Evolutionary conservation across 2,329 filamentous ascomycete genomes (phyloP), one percentile per base, ranked within the genome.

Genomic region (Fusarium temperatum): DNA sequence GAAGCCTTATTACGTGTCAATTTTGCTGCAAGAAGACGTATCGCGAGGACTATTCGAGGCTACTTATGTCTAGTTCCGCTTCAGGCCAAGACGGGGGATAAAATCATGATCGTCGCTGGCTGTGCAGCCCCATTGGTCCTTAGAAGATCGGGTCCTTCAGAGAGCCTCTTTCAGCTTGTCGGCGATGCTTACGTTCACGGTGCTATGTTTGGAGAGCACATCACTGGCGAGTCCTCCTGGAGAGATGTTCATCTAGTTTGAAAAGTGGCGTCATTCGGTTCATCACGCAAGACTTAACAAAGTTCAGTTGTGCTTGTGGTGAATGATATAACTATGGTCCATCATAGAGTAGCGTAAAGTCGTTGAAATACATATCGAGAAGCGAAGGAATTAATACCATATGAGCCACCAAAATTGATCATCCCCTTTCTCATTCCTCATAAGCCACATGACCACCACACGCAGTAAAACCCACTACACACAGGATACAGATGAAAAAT

Each of bases 1-100:
- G 70, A 77, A 22, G 61, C 69, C 47, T 54, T 73, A 45, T 38
- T 74, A 47, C 66, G 62, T 15, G 35, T 72, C 20, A 53, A 64
- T 5, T 30, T 77, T 18, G 45, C 68, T n/a, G 53, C 68, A n/a
- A 62, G 58, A 20, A 66, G 75, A 41, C 54, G 76, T 24, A 62
- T 77, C 6, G 68, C 66, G 18, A 66, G 69, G 30, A 77, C 67
- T 26, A 38, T 78, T 26, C 60, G 66, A 26, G 73, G 73, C 10
- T 75, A 70, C 30, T 53, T 77, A 7, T 74, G 75, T 44, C 67
- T 76, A 15, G 70, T 75, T n/a, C 69, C 74, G 10, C 50, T 56
- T 38, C 59, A 64, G 7, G 63, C 73, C 7, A 18, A 70, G 17
- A 35, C 70, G 24, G 70, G 74, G 7, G 66, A 76, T 28, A n/a